Evolutionary conservation across 1,139 yeast genomes (phyloP).

Genomic region (Yamadazyma epiphylla): DNA sequence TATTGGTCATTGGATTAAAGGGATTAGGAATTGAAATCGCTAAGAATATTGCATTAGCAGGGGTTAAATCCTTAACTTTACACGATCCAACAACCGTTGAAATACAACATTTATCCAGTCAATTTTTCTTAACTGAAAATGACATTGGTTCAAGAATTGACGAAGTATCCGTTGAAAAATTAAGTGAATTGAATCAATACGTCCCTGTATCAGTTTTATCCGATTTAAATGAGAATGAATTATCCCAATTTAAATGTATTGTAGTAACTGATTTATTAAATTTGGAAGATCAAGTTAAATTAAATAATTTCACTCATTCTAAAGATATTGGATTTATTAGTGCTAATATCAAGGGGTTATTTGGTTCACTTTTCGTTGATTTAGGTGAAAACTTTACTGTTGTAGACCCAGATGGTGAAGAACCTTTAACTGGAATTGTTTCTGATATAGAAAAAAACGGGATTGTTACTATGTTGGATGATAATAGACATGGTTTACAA

Average conservation of each 20-base stretch:
- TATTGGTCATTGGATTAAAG: constrained; percentile 78
- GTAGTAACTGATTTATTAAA: constrained; percentile 71
- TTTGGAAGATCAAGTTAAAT: constrained; percentile 68
- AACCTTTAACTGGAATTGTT: constrained; percentile 80
- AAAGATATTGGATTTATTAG: constrained; percentile 75
- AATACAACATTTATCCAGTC: constrained; percentile 77
- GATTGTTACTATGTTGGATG: constrained; percentile 88
- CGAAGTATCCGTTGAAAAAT: constrained; percentile 55
- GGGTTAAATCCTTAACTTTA: constrained; percentile 87
- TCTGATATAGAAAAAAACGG: constrained; percentile 89
- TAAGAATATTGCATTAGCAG: constrained; percentile 93
- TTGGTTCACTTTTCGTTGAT: constrained; percentile 87
- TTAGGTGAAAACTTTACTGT: constrained; percentile 80
- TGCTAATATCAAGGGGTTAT: constrained; percentile 81
- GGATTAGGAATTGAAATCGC: constrained; percentile 97
- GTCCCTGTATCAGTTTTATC: constrained; percentile 78
- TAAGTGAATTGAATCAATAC: constrained; percentile 82
- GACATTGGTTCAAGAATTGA: constrained; percentile 85
- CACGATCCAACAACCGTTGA: constrained; percentile 75
- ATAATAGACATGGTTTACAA: constrained; percentile 87
- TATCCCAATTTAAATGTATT: constrained; percentile 69
- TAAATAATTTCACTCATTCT: constrained; percentile 73
- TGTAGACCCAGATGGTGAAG: constrained; percentile 88
- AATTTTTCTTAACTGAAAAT: constrained; percentile 68
- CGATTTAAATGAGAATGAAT: constrained; percentile 45